These are phyloP conservation scores for Solanum chilense DNA, from an alignment of 257 asterid genomes.

Conservation along the genomic window DNA sequence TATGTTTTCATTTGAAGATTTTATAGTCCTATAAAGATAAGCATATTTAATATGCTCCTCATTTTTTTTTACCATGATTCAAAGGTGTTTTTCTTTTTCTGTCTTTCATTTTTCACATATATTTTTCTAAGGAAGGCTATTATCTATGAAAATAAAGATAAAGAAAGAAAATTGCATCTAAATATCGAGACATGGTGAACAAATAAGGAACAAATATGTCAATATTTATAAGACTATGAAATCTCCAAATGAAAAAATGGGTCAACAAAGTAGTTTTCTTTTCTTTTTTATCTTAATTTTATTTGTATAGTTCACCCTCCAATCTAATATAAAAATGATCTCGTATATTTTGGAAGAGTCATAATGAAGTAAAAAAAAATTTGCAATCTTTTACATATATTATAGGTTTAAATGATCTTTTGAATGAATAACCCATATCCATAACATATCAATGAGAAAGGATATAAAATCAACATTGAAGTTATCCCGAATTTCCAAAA, in stretches of 20 bases:
- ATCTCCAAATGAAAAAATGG: neutral
- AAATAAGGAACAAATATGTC: neutral
- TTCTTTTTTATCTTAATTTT: neutral
- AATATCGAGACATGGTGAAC: neutral
- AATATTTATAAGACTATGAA: neutral
- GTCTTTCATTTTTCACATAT: neutral
- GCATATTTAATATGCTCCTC: no score
- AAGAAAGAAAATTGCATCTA: neutral
- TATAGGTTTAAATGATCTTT: neutral
- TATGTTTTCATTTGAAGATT: no score
- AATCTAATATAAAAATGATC: no score
- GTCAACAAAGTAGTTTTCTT: neutral
- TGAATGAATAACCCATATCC: neutral
- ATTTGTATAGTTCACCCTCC: neutral
- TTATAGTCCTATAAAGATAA: no score
- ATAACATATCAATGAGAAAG: no score
- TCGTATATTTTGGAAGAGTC: neutral
- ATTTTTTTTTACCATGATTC: neutral
- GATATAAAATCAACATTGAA: no score
- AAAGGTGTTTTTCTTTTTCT: no score
- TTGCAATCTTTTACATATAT: neutral
- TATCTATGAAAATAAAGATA: neutral
- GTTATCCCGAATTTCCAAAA: no score
- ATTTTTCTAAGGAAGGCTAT: no score
- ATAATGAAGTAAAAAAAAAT: neutral